Conservation (phyloP, 257 asterid species). For the Solanum okadae region DNA sequence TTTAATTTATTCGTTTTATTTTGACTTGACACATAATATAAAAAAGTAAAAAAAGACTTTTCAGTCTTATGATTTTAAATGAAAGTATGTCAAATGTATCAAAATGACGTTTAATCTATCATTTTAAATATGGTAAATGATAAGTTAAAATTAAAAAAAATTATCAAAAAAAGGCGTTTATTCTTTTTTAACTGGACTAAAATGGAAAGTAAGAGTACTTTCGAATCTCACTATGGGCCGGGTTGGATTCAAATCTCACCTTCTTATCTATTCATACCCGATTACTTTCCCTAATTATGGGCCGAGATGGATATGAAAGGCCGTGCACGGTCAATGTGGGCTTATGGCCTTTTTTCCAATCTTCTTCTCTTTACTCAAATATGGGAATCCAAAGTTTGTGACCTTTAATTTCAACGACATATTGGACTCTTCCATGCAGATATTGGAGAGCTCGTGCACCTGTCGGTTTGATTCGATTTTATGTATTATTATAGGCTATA, state of each 20-base stretch:
- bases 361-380: neutral
- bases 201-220: neutral
- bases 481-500: neutral
- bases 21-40: too few relatives aligned
- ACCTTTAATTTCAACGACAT: neutral
- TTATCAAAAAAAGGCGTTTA: rapidly evolving
- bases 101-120: rapidly evolving
- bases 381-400: neutral
- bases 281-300: neutral
- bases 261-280: neutral
- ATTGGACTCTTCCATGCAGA: neutral
- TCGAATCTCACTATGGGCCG: neutral
- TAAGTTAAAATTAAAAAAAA: neutral
- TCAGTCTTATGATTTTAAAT: too few relatives aligned
- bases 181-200: neutral
- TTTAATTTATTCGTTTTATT: rapidly evolving
- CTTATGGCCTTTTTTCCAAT: too few relatives aligned
- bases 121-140: rapidly evolving
- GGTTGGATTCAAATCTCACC: neutral
- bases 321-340: neutral
- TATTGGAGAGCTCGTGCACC: neutral
- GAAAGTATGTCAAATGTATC: neutral
- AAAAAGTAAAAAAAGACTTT: neutral
- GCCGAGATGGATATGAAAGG: neutral
- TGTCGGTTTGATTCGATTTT: neutral